Percentiles rank a stretch among this genome's conserved stretches.
phyloP scores from a whole-genome alignment of 352 stramenopile species.

The Plasmopara muralis region DNA sequence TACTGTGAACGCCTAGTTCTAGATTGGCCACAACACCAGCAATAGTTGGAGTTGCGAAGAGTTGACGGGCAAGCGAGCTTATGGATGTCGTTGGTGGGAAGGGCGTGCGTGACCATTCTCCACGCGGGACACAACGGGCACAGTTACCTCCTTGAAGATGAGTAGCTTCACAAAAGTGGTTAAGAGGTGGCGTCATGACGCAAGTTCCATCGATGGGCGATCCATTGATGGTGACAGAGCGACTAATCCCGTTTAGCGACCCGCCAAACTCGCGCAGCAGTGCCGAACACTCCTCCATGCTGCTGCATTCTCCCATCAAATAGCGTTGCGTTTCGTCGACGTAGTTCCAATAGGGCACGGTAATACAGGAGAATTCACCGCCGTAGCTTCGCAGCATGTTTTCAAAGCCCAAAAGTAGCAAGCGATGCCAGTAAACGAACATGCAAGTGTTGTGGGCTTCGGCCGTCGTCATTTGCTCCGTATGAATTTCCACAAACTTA shows the following conservation, averaged over 20 bases:
- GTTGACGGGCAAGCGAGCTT: conserved; percentile 67
- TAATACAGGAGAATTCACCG: conserved; percentile 77
- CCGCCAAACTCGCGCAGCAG: conserved; percentile 70
- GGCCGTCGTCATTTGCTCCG: conserved; percentile 69
- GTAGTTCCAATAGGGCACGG: conserved; percentile 85
- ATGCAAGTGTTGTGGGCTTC: conserved; percentile 85
- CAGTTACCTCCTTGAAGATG: conserved; percentile 31
- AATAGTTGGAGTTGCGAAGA: conserved; percentile 66
- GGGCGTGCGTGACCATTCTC: conserved; percentile 38
- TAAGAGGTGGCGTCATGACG: conserved; percentile 31
- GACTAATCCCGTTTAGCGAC: conserved; percentile 27
- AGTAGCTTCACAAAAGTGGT: conserved; percentile 79
- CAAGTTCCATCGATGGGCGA: conserved; percentile 56
- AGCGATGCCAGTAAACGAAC: conserved; percentile 85
- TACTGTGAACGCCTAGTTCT: conserved; percentile 75
- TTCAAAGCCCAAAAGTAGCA: conserved; percentile 75
- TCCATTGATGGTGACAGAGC: conserved; percentile 61
- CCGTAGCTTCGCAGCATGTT: conserved; percentile 81
- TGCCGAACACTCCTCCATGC: conserved; percentile 66
- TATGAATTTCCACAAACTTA: conserved; percentile 85
- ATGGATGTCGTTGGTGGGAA: conserved; percentile 68
- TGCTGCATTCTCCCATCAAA: conserved; percentile 46
- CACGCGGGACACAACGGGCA: conserved; percentile 62
- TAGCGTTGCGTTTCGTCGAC: conserved; percentile 74
- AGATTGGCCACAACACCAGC: conserved; percentile 53